Base-by-base conservation (phyloP, 2,329 filamentous ascomycete species). In the Samsoniella hepiali region DNA sequence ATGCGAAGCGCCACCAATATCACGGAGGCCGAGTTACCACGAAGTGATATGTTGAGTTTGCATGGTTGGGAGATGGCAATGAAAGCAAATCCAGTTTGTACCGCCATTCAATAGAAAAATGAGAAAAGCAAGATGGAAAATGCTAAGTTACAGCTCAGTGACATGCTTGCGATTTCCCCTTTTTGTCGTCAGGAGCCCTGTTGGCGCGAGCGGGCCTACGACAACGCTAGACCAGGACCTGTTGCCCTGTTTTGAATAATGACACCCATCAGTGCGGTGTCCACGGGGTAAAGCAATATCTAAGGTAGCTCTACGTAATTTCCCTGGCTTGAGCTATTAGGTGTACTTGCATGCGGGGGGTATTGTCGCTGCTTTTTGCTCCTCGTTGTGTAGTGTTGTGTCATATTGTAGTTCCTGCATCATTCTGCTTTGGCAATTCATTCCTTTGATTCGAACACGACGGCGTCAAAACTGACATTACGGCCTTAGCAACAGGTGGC, bases 231-330 rank as follows among this genome's bases (percentile, higher is more conserved):
- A 62, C 59, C 29, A 36, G 40, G 53, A 29, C 36, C 34, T 42
- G 10, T 27, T 56, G 53, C 36, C 53, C 53, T 42, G 34, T 40
- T 36, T 42, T 29, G 34, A 42, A 36, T 36, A 34, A 55, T 61
- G 50, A 61, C 54, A 7, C 27, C 47, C 27, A 32, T 54, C 49
- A 60, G 44, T 60, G 53, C 40, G 47, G 32, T 29, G 45, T 44
- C 58, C 40, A 61, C 58, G 58, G 58, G 38, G 36, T 55, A 61
- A 31, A 61, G 31, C 31, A 47, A 61, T 61, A 61, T 38, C 36
- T 38, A 13, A 27, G 31, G 59, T 49, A 34, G 22, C 42, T 62
- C 42, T 49, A 49, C 22, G 58, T 47, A 62, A 62, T 56, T 49
- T 55, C 59, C 50, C 38, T 49, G 42, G n/a, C 5, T 32, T 9